A percentile compares a stretch with the other conserved stretches of the same genome.
Conservation (phyloP, 768 basidiomycete genomes). For the Trametes sanguinea region DNA sequence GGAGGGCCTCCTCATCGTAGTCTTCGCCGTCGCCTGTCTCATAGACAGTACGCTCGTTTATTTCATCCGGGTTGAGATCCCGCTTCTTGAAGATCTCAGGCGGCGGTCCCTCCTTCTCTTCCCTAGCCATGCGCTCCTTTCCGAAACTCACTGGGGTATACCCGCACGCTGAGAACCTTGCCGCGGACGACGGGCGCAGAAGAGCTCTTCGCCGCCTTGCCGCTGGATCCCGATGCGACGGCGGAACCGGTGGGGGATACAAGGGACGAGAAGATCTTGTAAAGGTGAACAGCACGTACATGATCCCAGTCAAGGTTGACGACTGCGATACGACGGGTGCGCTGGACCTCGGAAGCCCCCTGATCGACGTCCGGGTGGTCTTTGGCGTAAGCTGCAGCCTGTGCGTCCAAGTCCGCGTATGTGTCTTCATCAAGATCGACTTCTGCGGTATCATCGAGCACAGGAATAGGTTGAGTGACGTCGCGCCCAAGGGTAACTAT, state of each 20-base stretch:
- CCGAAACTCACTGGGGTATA: conserved; percentile 98
- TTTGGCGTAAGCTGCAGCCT: conserved; percentile 63
- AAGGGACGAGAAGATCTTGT: conserved; percentile 89
- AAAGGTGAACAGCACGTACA: conserved; percentile 85
- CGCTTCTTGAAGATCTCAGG: conserved; percentile 74
- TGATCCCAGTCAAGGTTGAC: conserved; percentile 99
- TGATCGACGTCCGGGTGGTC: conserved; percentile 44
- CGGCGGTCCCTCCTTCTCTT: conserved; percentile 91
- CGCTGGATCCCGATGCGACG: conserved; percentile 24
- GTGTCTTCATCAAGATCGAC: conserved; percentile 82
- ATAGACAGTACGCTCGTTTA: conserved; percentile 65
- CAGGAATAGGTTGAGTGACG: conserved; percentile 43
- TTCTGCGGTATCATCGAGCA: conserved; percentile 48
- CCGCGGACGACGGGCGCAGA: conserved; percentile 52
- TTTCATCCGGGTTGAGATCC: conserved; percentile 49
- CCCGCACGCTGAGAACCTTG: conserved; percentile 70
- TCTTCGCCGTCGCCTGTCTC: conserved; percentile 72
- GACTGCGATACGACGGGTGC: conserved; percentile 76
- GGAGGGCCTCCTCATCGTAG: conserved; percentile 83
- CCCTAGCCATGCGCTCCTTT: conserved; percentile 78
- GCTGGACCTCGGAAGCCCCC: conserved; percentile 35
- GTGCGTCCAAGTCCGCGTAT: conserved; percentile 71
- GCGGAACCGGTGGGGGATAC: conserved; percentile 56
- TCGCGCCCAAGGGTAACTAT: conserved; percentile 54
- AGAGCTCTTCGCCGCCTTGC: conserved; percentile 19